phyloP scores from a whole-genome alignment of 2,329 filamentous ascomycete species.

The Ramularia endophylla region DNA sequence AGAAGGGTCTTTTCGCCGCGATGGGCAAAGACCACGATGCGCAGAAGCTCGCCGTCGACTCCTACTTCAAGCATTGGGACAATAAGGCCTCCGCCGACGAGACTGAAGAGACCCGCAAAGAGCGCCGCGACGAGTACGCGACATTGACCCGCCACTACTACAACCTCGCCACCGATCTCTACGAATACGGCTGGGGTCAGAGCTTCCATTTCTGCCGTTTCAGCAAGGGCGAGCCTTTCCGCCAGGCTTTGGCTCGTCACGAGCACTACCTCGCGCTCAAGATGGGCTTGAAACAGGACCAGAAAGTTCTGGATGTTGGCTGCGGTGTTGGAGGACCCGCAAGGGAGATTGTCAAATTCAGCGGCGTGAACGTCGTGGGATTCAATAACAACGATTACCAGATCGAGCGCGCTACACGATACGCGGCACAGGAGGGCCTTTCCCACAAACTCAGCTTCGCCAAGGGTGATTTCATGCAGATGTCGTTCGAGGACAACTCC shows the following conservation, averaged over 20 bases:
- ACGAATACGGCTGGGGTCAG: slow-evolving; percentile 89
- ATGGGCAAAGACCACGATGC: slow-evolving; percentile 73
- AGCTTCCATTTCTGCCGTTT: slow-evolving; percentile 98
- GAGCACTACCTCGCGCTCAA: slow-evolving; percentile 94
- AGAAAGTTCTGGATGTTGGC: slow-evolving; percentile 91
- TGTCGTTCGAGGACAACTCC: slow-evolving; percentile 84
- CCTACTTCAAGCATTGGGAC: slow-evolving; percentile 97
- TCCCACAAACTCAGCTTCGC: slow-evolving; percentile 74
- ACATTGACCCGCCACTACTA: slow-evolving; percentile 82
- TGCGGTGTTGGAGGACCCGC: slow-evolving; percentile 96
- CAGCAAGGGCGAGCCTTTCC: slow-evolving; percentile 77
- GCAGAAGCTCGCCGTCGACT: slow-evolving; percentile 75
- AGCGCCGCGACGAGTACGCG: slow-evolving; percentile 75
- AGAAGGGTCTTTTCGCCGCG: slow-evolving; percentile 78
- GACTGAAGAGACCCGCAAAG: slow-evolving; percentile 75
- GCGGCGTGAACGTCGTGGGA: slow-evolving; percentile 79
- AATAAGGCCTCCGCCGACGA: slow-evolving; percentile 73
- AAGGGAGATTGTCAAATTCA: slow-evolving; percentile 93
- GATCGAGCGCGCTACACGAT: slow-evolving; percentile 84
- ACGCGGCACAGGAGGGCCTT: slow-evolving; percentile 76
- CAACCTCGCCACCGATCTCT: slow-evolving; percentile 29
- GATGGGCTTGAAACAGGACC: slow-evolving; percentile 78
- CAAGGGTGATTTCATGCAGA: slow-evolving; percentile 99
- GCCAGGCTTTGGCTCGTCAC: slow-evolving; percentile 88
- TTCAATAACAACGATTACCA: slow-evolving; percentile 99